A percentile compares a stretch with the other conserved stretches of the same genome.
Conservation (phyloP, 176 grass and related monocot genomes). For the Puya raimondii region DNA sequence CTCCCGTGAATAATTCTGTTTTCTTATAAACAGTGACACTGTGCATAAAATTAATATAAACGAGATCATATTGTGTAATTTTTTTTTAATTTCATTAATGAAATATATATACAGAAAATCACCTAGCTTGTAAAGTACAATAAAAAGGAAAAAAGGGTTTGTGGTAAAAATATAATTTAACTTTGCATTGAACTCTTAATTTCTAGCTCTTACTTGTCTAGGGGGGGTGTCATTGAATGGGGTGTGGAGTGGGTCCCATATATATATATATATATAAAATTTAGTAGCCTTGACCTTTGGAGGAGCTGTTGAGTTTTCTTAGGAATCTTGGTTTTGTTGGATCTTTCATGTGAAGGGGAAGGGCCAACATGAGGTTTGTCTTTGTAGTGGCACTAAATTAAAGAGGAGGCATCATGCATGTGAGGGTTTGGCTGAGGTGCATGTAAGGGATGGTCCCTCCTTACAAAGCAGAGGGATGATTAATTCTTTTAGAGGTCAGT, state of each 20-base stretch:
- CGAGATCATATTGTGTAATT: too few relatives aligned
- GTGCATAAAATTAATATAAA: too few relatives aligned
- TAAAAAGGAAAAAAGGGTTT: too few relatives aligned
- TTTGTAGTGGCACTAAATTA: not conserved
- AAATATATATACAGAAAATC: too few relatives aligned
- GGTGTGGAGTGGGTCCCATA: not conserved
- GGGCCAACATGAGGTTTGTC: not conserved
- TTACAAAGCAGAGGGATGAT: not conserved
- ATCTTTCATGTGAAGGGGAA: constrained; percentile 5
- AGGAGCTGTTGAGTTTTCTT: constrained; percentile 1
- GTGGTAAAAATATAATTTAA: too few relatives aligned
- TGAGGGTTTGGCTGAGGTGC: not conserved
- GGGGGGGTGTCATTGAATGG: not conserved
- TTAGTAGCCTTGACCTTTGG: not conserved
- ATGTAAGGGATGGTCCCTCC: constrained; percentile 2
- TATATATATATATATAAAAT: too few relatives aligned
- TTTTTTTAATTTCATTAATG: too few relatives aligned
- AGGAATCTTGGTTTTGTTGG: constrained; percentile 8
- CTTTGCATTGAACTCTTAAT: too few relatives aligned
- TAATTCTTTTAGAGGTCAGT: not conserved
- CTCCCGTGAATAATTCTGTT: too few relatives aligned
- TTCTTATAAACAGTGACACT: too few relatives aligned
- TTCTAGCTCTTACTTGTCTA: too few relatives aligned
- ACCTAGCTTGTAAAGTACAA: too few relatives aligned
- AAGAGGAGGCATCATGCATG: constrained; percentile 4